These are phyloP conservation scores for Syzygium syzygioides DNA, from an alignment of 441 rosid genomes.

Conservation along the genomic window DNA sequence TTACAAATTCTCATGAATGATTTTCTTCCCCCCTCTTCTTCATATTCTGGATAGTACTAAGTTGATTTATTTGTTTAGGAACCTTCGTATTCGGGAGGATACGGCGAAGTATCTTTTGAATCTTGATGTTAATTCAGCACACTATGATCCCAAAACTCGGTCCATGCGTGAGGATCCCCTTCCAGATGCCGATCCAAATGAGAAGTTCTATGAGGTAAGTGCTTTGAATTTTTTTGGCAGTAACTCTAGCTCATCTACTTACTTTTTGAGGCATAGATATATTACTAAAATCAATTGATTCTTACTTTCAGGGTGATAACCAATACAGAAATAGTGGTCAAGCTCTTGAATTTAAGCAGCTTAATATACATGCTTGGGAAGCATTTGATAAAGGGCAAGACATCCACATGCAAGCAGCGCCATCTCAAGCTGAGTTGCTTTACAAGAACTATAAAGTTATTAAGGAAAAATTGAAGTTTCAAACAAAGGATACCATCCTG, in stretches of 20 bases:
- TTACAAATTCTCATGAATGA: neutral
- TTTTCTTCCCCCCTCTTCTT: neutral
- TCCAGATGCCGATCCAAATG: slow-evolving; percentile 66
- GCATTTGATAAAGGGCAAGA: slow-evolving; percentile 93
- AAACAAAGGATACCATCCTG: slow-evolving; percentile 61
- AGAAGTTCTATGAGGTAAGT: slow-evolving; percentile 48
- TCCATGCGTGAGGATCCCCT: slow-evolving; percentile 74
- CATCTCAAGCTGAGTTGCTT: slow-evolving; percentile 79
- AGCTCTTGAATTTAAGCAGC: slow-evolving; percentile 83
- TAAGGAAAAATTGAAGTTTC: slow-evolving; percentile 60
- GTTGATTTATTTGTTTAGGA: slow-evolving; percentile 9
- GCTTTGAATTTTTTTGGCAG: neutral
- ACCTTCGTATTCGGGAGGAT: slow-evolving; percentile 88
- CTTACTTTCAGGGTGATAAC: slow-evolving; percentile 67
- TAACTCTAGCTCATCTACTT: neutral
- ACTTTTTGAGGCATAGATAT: neutral
- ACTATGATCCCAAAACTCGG: slow-evolving; percentile 88
- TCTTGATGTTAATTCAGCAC: slow-evolving; percentile 79
- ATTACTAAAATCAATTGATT: neutral
- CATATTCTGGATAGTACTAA: neutral
- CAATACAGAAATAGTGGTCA: slow-evolving; percentile 79
- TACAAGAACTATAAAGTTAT: slow-evolving; percentile 56
- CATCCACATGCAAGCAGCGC: slow-evolving; percentile 91
- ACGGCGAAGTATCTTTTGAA: slow-evolving; percentile 82
- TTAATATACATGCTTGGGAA: slow-evolving; percentile 75